Conservation (phyloP, 345 rosid genomes). For the Streptanthus diversifolius region DNA sequence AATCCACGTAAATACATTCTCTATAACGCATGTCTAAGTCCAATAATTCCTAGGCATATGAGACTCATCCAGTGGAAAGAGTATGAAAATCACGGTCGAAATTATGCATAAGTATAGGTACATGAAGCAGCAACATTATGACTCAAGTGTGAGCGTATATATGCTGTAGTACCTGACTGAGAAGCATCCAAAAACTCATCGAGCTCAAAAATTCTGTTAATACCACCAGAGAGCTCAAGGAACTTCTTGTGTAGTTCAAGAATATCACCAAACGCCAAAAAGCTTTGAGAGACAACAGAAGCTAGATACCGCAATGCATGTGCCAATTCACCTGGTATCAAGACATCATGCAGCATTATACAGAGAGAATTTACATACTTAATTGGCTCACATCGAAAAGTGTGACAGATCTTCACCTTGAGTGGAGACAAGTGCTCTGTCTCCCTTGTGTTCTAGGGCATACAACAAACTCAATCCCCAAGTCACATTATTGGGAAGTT, state of each 20-base stretch:
- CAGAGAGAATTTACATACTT: not conserved
- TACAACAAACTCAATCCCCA: constrained; percentile 97
- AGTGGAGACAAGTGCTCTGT: constrained; percentile 72
- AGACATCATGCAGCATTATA: constrained; percentile 11
- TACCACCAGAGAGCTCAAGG: constrained; percentile 85
- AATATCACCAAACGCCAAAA: constrained; percentile 96
- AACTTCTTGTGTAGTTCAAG: constrained; percentile 90
- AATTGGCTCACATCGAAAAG: constrained; percentile 1
- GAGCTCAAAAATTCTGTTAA: constrained; percentile 89
- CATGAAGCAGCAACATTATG: not conserved
- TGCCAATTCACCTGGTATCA: constrained; percentile 80
- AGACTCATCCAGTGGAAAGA: not conserved
- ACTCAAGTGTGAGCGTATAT: not conserved
- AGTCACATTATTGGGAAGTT: constrained; percentile 93
- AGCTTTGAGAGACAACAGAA: constrained; percentile 97
- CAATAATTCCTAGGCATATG: not conserved
- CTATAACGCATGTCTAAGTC: not conserved
- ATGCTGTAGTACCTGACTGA: constrained; percentile 53
- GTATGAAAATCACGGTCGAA: not conserved
- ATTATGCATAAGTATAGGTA: not conserved
- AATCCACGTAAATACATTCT: constrained; percentile 5
- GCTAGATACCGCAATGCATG: constrained; percentile 95
- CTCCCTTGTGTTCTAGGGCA: constrained; percentile 91
- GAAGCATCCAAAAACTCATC: constrained; percentile 92
- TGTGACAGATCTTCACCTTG: constrained; percentile 54